phyloP scores from a whole-genome alignment of 805 yeast genomes.

The Clavispora santaluciae region DNA sequence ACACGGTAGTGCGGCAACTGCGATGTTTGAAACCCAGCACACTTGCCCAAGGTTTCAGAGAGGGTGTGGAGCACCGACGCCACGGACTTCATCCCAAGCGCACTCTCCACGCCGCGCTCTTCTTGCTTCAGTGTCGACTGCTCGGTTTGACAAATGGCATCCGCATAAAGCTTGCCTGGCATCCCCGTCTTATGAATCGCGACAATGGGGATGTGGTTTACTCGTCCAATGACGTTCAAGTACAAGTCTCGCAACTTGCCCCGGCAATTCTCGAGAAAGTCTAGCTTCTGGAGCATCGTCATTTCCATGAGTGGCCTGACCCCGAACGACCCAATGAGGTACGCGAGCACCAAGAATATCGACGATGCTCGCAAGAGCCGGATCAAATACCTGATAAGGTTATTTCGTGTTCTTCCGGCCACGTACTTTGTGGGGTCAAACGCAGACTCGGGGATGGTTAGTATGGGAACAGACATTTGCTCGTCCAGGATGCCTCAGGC shows the following conservation, averaged over 20 bases:
- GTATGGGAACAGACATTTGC: constrained; percentile 24
- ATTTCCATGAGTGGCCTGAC: constrained; percentile 33
- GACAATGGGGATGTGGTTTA: constrained; percentile 36
- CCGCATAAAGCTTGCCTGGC: constrained; percentile 29
- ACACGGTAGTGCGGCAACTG: constrained; percentile 32
- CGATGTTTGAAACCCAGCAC: constrained; percentile 22
- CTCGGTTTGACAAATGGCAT: constrained; percentile 36
- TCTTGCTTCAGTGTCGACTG: constrained; percentile 17
- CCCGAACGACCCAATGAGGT: constrained; percentile 28
- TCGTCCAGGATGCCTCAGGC: no score
- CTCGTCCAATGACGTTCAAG: constrained; percentile 28
- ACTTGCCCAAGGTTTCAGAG: constrained; percentile 17
- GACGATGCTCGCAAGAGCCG: constrained; percentile 34
- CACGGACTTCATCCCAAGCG: constrained; percentile 21
- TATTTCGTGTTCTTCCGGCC: constrained; percentile 16
- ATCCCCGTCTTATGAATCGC: constrained; percentile 26
- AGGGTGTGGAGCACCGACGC: constrained; percentile 21
- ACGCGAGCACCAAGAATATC: constrained; percentile 22
- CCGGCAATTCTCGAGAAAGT: constrained; percentile 30
- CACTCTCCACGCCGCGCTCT: constrained; percentile 13
- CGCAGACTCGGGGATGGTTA: constrained; percentile 39
- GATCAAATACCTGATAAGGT: constrained; percentile 23
- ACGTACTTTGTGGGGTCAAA: constrained; percentile 28
- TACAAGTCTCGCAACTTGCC: constrained; percentile 32
- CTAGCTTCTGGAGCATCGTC: constrained; percentile 25